phyloP scores from a whole-genome alignment of 495 filamentous ascomycete genomes.

The Penicillium tannophilum region DNA sequence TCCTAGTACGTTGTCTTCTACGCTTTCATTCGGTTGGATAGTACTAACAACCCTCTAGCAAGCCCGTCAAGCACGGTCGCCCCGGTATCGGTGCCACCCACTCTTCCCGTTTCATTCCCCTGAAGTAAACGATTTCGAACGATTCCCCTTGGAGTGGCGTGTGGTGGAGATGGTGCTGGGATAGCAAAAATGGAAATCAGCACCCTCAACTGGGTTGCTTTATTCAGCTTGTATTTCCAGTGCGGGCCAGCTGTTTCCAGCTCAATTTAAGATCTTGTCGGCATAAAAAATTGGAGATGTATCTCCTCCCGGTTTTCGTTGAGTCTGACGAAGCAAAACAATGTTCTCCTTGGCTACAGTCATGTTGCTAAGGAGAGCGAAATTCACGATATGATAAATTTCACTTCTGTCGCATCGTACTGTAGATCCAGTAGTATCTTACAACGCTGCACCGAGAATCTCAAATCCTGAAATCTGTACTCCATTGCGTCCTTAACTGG shows the following conservation, averaged over 20 bases:
- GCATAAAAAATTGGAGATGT: slow-evolving; percentile 36
- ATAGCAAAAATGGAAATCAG: slow-evolving; percentile 46
- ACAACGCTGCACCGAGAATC: not conserved
- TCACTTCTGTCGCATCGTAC: slow-evolving; percentile 5
- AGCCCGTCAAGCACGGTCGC: slow-evolving; percentile 99
- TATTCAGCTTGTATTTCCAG: slow-evolving; percentile 51
- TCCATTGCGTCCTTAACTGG: too few relatives aligned
- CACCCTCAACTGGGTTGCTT: slow-evolving; percentile 38
- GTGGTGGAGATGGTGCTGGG: slow-evolving; percentile 44
- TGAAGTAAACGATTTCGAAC: slow-evolving; percentile 76
- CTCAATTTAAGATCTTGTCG: slow-evolving; percentile 54
- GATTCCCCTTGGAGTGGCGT: slow-evolving; percentile 47
- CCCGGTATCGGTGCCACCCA: slow-evolving; percentile 99
- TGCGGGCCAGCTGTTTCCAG: slow-evolving; percentile 51
- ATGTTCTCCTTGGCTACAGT: slow-evolving; percentile 20
- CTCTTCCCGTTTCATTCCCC: slow-evolving; percentile 99
- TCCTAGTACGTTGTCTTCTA: slow-evolving; percentile 77
- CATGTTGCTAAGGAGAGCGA: slow-evolving; percentile 20
- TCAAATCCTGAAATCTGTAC: too few relatives aligned
- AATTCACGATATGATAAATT: slow-evolving; percentile 32
- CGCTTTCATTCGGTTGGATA: not conserved
- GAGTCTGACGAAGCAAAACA: slow-evolving; percentile 26
- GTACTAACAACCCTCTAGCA: slow-evolving; percentile 62
- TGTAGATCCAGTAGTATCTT: slow-evolving; percentile 2
- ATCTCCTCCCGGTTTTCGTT: slow-evolving; percentile 19